Evolutionary conservation across 805 yeast species (phyloP), one percentile per base, ranked within the genome.

Genomic region (Spathaspora sp.): DNA sequence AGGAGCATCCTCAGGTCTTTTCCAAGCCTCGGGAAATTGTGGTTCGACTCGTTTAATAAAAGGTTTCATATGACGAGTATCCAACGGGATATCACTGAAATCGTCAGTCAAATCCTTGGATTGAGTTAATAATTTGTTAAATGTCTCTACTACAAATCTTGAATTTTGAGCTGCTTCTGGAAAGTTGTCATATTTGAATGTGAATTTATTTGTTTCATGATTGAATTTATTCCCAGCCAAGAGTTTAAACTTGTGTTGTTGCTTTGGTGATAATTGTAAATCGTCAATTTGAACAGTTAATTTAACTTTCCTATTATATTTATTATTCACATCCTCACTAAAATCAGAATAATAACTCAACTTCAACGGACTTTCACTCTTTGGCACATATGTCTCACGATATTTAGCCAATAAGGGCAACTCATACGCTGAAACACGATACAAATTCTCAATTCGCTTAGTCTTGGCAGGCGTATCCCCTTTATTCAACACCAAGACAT

Each of bases 351-450:
- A 63, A 72, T 85, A 92, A 58, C 84, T 81, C 62, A 87, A 87
- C 39, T 75, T 73, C 42, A 91, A 72, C 5, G 91, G 90, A 9
- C 75, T 67, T 26, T 75, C 72, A 16, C 61, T 63, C 10, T 59
- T 74, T 18, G 85, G 85, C 32, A 62, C 66, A 72, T 88, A 92
- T 53, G 76, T 78, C 67, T 86, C 83, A 59, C 93, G 85, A 65
- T 78, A 87, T 66, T 89, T 83, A 42, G 85, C 83, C 56, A 94
- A 76, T 51, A 83, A 79, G 6, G 99, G 99, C 76, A 93, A 79
- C 66, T 93, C 98, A 70, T 86, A 93, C 0, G 97, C 97, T 10
- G 96, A 89, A 44, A 89, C 76, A 60, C 97, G 80, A 62, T 85
- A 85, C 61, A 85, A 83, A 56, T 87, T 82, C 58, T 96, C 83